A percentile compares a stretch with the other conserved stretches of the same genome.
Evolutionary conservation across 164 flowering plant species (phyloP).

Genomic region (Akebia trifoliata): DNA sequence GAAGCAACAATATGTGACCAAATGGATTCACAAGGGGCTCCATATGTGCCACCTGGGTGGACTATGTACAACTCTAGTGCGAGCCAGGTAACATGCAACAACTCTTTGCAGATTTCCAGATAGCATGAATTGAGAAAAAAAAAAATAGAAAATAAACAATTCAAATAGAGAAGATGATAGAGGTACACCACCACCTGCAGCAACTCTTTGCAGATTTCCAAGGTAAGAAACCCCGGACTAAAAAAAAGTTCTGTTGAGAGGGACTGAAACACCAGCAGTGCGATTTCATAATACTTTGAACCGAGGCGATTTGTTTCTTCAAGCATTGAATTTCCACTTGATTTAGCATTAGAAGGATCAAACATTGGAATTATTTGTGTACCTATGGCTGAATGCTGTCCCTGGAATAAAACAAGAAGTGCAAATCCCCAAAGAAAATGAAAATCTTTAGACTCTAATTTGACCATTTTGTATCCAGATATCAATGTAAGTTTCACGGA

Average conservation of each 20-base stretch:
- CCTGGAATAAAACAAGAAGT: conserved; percentile 72
- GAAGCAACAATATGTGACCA: background rate
- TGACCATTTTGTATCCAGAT: conserved; percentile 86
- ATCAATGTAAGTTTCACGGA: conserved; percentile 25
- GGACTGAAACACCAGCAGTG: conserved; percentile 63
- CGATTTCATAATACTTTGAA: conserved; percentile 46
- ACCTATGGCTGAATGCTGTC: conserved; percentile 26
- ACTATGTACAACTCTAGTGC: too few species aligned
- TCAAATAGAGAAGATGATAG: background rate
- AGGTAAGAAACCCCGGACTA: conserved; percentile 41
- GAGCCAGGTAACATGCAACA: too few species aligned
- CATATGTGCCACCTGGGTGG: too few species aligned
- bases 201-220: conserved; percentile 58
- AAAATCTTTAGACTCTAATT: conserved; percentile 51
- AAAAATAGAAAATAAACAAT: background rate
- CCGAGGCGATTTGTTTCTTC: conserved; percentile 29
- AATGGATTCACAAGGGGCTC: background rate
- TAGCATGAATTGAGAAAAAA: background rate
- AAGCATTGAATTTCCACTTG: conserved; percentile 27
- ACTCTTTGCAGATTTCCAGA: background rate
- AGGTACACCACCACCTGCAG: conserved; percentile 51
- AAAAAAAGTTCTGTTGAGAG: conserved; percentile 58
- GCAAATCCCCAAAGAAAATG: conserved; percentile 80
- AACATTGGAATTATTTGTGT: conserved; percentile 26
- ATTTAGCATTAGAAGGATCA: conserved; percentile 26